These are phyloP conservation scores for Alliaria petiolata DNA, from an alignment of 345 rosid species.

Conservation along the genomic window DNA sequence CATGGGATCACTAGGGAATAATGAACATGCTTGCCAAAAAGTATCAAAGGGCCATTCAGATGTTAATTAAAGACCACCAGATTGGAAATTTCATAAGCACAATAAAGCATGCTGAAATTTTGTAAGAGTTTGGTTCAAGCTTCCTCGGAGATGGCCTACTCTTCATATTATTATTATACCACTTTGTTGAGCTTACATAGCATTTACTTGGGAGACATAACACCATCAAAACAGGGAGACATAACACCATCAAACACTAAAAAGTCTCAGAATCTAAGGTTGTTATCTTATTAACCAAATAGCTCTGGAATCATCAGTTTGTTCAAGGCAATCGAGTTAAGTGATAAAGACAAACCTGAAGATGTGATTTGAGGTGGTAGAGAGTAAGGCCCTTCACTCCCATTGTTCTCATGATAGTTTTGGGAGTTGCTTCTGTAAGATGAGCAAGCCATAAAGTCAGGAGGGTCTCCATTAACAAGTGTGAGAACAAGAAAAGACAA, in stretches of 20 bases:
- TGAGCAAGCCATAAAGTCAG: neutral
- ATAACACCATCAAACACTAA: slow-evolving; percentile 9
- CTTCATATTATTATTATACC: no score
- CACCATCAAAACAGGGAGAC: slow-evolving; percentile 4
- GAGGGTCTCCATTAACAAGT: neutral
- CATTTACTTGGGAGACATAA: no score
- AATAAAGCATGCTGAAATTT: no score
- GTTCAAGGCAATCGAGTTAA: neutral
- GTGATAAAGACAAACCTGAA: slow-evolving; percentile 51
- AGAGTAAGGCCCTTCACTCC: slow-evolving; percentile 93
- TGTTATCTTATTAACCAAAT: neutral
- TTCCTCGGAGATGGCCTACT: no score
- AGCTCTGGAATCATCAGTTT: neutral
- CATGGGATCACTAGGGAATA: no score
- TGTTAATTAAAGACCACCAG: no score
- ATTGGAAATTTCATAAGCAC: no score
- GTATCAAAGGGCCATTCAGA: no score
- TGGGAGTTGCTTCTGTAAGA: slow-evolving; percentile 85
- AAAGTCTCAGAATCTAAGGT: neutral
- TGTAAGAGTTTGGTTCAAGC: no score
- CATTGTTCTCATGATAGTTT: slow-evolving; percentile 90
- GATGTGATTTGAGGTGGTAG: slow-evolving; percentile 90
- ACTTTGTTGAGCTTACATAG: no score
- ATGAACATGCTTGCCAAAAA: no score
- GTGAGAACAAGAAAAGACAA: neutral